These are phyloP conservation scores for Starmerella potacharoeniae DNA, from an alignment of 805 yeast genomes.

Conservation along the genomic window DNA sequence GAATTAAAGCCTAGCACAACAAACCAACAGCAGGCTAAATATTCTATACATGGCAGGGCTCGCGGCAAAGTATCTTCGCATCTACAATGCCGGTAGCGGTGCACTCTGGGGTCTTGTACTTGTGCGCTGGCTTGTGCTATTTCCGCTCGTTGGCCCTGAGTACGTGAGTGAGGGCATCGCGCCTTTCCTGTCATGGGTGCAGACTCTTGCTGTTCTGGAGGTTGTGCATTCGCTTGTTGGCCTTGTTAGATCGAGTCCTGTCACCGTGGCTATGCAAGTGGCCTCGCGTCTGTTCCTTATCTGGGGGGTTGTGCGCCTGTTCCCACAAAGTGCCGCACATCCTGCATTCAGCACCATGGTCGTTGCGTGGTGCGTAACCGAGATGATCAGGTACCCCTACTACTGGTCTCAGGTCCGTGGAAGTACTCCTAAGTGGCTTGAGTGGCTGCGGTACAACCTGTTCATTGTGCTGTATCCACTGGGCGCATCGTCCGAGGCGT, in stretches of 20 bases:
- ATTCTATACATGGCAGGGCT: background rate
- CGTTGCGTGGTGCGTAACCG: slow-evolving; percentile 90
- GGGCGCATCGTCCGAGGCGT: slow-evolving; percentile 80
- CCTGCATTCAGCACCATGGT: slow-evolving; percentile 52
- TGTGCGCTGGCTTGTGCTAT: slow-evolving; percentile 33
- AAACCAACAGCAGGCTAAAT: no score
- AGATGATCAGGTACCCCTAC: slow-evolving; percentile 75
- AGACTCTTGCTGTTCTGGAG: slow-evolving; percentile 70
- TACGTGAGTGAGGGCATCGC: slow-evolving; percentile 49
- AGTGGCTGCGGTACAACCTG: slow-evolving; percentile 69
- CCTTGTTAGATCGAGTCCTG: slow-evolving; percentile 69
- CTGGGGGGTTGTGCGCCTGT: slow-evolving; percentile 63
- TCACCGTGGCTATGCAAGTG: slow-evolving; percentile 81
- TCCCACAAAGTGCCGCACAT: slow-evolving; percentile 57
- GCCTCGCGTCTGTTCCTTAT: slow-evolving; percentile 73
- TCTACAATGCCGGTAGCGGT: slow-evolving; percentile 45
- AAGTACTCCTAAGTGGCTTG: slow-evolving; percentile 46
- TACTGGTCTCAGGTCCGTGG: slow-evolving; percentile 54
- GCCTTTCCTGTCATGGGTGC: slow-evolving; percentile 51
- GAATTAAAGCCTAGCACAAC: no score
- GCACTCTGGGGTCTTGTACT: slow-evolving; percentile 44
- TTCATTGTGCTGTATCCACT: slow-evolving; percentile 77
- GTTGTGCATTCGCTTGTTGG: slow-evolving; percentile 68
- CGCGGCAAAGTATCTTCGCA: slow-evolving; percentile 29
- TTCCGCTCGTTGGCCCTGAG: slow-evolving; percentile 49